These are phyloP conservation scores for Plantago elongata DNA, from an alignment of 257 asterid genomes.

Conservation along the genomic window DNA sequence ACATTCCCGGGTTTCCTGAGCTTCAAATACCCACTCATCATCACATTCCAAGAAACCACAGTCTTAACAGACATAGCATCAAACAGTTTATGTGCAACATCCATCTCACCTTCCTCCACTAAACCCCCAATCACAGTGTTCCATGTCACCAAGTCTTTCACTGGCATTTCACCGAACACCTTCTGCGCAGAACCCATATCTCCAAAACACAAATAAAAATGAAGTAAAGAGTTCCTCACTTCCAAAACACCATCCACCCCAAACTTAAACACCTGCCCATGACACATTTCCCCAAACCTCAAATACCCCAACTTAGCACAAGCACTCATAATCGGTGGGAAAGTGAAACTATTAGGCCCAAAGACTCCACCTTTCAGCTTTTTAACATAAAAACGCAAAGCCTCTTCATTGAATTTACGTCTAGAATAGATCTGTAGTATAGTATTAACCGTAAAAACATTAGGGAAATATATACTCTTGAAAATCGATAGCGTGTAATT, in stretches of 20 bases:
- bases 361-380: slow-evolving; percentile 44
- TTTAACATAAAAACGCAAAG: slow-evolving; percentile 50
- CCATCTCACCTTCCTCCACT: slow-evolving; percentile 47
- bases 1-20: slow-evolving; percentile 46
- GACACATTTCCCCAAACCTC: slow-evolving; percentile 57
- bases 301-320: slow-evolving; percentile 45
- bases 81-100: slow-evolving; percentile 47
- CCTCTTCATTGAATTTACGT: slow-evolving; percentile 29
- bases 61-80: slow-evolving; percentile 51
- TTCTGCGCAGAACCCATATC: slow-evolving; percentile 31
- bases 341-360: slow-evolving; percentile 56
- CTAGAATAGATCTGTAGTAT: slow-evolving; percentile 48
- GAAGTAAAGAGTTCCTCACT: slow-evolving; percentile 58
- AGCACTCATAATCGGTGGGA: slow-evolving; percentile 58
- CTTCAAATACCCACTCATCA: slow-evolving; percentile 62
- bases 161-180: slow-evolving; percentile 43
- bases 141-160: slow-evolving; percentile 56
- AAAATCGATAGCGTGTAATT: slow-evolving; percentile 42
- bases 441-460: slow-evolving; percentile 61
- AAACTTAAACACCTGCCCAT: slow-evolving; percentile 53
- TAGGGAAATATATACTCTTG: slow-evolving; percentile 43
- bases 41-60: slow-evolving; percentile 54
- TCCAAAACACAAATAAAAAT: slow-evolving; percentile 53
- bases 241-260: slow-evolving; percentile 58
- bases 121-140: slow-evolving; percentile 47